Evolutionary conservation across 129 eudicot species (phyloP), one percentile per base, ranked within the genome.

Genomic region (Flaveria bidentis): DNA sequence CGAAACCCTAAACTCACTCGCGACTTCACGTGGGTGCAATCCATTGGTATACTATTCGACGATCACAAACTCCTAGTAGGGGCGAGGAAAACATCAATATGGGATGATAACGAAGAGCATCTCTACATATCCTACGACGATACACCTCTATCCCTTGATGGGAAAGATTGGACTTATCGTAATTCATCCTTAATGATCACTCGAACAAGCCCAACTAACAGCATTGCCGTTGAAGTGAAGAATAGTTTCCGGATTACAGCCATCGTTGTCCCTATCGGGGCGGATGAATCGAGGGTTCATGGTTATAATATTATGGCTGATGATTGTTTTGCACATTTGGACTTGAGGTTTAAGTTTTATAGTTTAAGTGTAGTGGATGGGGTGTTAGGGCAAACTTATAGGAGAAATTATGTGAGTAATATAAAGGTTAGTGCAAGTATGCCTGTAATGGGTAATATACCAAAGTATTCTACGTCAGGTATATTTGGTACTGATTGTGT

Each of bases 21-120:
- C 1, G 90, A 86, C 79, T 86, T 67, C 79, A 86, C 90, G 15
- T 83, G 90, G 90, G 90, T 86, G 5, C 87, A 83, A 77, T 77
- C 85, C 20, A 26, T 86, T 2, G 85, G 87, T 69, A 52, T 86
- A 15, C 1, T 80, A 41, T 86, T 80, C 67, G 79, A 86, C 73
- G 60, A 76, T 26, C 90, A 83, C 83, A 77, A 83, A 64, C 73
- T 83, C 41, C 71, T 83, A 0, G 69, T 86, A 1, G 75, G 74
- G 4, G 87, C 83, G 46, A 68, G 83, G 75, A 64, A 53, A 36
- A 80, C 90, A 47, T 76, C 87, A 0, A 80, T 3, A 2, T 82
- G 90, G 90, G 83, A 83, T 13, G 76, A 83, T 22, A 76, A 30
- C 26, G 73, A 80, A 15, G 87, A 86, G 49, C 85, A 80, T 36